These are phyloP conservation scores for Pseudogymnoascus sp. DNA, from an alignment of 2,329 filamentous ascomycete genomes.

Conservation along the genomic window DNA sequence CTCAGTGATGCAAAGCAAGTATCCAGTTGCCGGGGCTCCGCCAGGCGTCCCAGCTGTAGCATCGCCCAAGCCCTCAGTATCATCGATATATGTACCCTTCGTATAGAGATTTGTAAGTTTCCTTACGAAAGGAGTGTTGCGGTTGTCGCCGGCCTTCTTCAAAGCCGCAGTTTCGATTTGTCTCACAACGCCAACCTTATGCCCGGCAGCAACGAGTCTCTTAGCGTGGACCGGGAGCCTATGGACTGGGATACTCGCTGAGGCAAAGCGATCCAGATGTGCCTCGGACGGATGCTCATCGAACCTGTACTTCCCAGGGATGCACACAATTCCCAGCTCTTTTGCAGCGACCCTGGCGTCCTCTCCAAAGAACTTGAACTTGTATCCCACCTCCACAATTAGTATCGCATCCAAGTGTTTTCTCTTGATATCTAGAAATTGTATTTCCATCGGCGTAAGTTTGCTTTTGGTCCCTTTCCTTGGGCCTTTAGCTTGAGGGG, in stretches of 20 bases:
- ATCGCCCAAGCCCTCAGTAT: conserved; percentile 69
- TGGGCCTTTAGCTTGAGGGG: conserved; percentile 41
- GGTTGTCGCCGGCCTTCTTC: conserved; percentile 91
- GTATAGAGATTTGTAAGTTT: conserved; percentile 96
- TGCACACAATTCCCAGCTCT: conserved; percentile 89
- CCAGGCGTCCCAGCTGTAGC: conserved; percentile 44
- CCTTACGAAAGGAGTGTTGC: conserved; percentile 82
- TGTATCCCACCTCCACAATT: conserved; percentile 94
- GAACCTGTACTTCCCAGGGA: conserved; percentile 88
- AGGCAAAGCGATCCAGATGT: conserved; percentile 85
- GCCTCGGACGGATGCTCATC: conserved; percentile 92
- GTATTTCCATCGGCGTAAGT: conserved; percentile 87
- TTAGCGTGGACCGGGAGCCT: conserved; percentile 90
- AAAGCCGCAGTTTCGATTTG: conserved; percentile 92
- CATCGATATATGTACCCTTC: conserved; percentile 95
- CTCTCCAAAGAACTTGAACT: conserved; percentile 94
- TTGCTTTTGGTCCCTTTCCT: conserved; percentile 73
- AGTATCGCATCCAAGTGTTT: conserved; percentile 84
- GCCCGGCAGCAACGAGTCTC: conserved; percentile 78
- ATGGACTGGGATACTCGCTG: conserved; percentile 90
- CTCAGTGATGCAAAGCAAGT: conserved; percentile 88
- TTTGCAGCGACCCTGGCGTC: conserved; percentile 85
- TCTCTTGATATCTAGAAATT: conserved; percentile 88
- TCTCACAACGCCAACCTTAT: conserved; percentile 92
- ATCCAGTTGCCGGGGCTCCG: conserved; percentile 63